Percentiles rank a stretch among this genome's conserved stretches.
These are phyloP conservation scores for Cyberlindnera suaveolens DNA, from an alignment of 805 yeast genomes.

Conservation along the genomic window DNA sequence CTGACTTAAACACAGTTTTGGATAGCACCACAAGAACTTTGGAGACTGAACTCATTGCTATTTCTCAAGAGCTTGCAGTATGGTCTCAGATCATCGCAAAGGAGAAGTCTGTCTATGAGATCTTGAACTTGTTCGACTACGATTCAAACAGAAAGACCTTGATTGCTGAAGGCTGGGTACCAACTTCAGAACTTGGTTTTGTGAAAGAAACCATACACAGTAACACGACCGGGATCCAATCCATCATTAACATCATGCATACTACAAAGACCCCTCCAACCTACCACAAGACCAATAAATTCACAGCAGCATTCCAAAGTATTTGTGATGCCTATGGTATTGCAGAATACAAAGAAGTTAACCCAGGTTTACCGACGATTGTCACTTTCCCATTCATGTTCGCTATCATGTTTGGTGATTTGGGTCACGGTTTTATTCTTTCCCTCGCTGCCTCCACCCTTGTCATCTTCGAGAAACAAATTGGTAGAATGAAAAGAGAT, in stretches of 20 bases:
- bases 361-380: constrained; percentile 91
- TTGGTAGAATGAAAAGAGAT: constrained; percentile 69
- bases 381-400: constrained; percentile 98
- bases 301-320: constrained; percentile 86
- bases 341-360: constrained; percentile 88
- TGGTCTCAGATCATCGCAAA: constrained; percentile 68
- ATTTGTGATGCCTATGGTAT: constrained; percentile 95
- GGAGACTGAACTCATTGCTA: constrained; percentile 68
- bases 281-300: constrained; percentile 85
- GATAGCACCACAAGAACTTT: constrained; percentile 63
- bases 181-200: constrained; percentile 63
- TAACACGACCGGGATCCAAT: constrained; percentile 55
- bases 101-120: constrained; percentile 80
- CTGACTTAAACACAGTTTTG: constrained; percentile 58
- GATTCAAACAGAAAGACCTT: constrained; percentile 72
- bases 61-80: constrained; percentile 63
- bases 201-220: constrained; percentile 58
- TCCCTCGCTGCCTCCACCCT: constrained; percentile 65
- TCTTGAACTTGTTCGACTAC: constrained; percentile 74
- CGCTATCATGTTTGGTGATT: constrained; percentile 98
- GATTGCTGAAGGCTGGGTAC: constrained; percentile 97
- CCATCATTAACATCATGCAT: constrained; percentile 51
- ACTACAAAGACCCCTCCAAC: constrained; percentile 89
- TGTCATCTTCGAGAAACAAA: constrained; percentile 66
- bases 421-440: constrained; percentile 90